Evolutionary conservation across 345 rosid species (phyloP).

Genomic region (Camelina sativa): DNA sequence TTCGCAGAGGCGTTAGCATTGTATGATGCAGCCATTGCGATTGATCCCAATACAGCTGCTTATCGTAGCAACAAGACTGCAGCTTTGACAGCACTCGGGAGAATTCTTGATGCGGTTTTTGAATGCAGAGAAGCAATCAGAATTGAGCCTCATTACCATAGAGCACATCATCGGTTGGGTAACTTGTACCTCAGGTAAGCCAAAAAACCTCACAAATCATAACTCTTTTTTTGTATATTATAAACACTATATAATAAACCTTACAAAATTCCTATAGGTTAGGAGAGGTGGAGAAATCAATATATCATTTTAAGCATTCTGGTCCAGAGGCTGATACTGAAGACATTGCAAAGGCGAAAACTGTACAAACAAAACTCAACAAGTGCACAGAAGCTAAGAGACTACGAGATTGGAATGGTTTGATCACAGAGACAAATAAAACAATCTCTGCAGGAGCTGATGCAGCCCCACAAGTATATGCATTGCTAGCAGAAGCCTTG

Average conservation of each 20-base stretch:
- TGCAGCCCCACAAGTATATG: slow-evolving; percentile 89
- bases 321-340: slow-evolving; percentile 81
- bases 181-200: slow-evolving; percentile 77
- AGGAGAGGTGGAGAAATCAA: slow-evolving; percentile 89
- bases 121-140: slow-evolving; percentile 93
- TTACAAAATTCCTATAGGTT: slow-evolving; percentile 48
- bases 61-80: slow-evolving; percentile 95
- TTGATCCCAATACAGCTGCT: slow-evolving; percentile 85
- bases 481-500: slow-evolving; percentile 92
- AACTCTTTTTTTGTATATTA: background rate
- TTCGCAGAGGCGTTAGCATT: slow-evolving; percentile 85
- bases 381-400: slow-evolving; percentile 77
- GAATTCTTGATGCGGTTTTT: slow-evolving; percentile 82
- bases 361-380: slow-evolving; percentile 58
- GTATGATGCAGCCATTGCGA: slow-evolving; percentile 92
- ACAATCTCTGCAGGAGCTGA: slow-evolving; percentile 79
- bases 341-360: slow-evolving; percentile 71
- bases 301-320: slow-evolving; percentile 81
- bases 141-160: slow-evolving; percentile 81
- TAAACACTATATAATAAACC: background rate
- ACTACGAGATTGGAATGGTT: slow-evolving; percentile 69
- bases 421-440: slow-evolving; percentile 56
- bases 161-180: slow-evolving; percentile 95
- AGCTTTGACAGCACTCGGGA: slow-evolving; percentile 83
- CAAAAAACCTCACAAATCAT: background rate